Conservation (phyloP, 1,284 basidiomycete genomes). For the Ceratobasidium sp. region DNA sequence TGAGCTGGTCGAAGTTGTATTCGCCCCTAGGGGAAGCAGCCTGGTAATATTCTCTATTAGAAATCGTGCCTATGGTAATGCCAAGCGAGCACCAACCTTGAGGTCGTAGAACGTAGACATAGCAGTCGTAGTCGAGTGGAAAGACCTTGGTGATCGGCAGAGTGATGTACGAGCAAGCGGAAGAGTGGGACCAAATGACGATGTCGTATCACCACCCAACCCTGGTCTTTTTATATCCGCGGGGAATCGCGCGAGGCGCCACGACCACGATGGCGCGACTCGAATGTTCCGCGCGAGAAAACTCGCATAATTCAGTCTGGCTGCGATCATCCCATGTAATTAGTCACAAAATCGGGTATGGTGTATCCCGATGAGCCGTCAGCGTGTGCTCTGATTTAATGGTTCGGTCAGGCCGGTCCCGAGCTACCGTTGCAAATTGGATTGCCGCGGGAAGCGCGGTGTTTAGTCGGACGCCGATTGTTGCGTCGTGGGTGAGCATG, state of each 20-base stretch:
- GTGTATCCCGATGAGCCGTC: conserved; percentile 14
- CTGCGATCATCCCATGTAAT: conserved; percentile 9
- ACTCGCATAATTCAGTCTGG: neutral
- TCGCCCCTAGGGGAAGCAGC: conserved; percentile 51
- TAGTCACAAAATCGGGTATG: conserved; percentile 15
- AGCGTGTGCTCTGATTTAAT: neutral
- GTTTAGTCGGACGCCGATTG: conserved; percentile 1
- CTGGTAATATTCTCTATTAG: conserved; percentile 3
- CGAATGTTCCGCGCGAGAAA: neutral
- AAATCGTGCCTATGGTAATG: neutral
- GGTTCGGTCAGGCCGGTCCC: conserved; percentile 6
- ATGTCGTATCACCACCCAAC: neutral
- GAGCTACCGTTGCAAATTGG: conserved; percentile 27
- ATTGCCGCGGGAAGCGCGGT: conserved; percentile 23
- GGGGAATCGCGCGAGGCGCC: conserved; percentile 17
- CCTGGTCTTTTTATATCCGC: conserved; percentile 22
- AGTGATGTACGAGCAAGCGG: conserved; percentile 3
- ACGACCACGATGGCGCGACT: neutral
- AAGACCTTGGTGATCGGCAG: neutral
- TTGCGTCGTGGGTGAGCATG: conserved; percentile 3
- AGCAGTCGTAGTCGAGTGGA: conserved; percentile 23
- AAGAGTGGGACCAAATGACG: conserved; percentile 22
- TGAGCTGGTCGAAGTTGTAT: conserved; percentile 75
- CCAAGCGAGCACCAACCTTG: conserved; percentile 45
- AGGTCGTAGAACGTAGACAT: conserved; percentile 51